Base-by-base conservation (phyloP, 2,329 filamentous ascomycete species). In the Stagonosporopsis vannaccii region DNA sequence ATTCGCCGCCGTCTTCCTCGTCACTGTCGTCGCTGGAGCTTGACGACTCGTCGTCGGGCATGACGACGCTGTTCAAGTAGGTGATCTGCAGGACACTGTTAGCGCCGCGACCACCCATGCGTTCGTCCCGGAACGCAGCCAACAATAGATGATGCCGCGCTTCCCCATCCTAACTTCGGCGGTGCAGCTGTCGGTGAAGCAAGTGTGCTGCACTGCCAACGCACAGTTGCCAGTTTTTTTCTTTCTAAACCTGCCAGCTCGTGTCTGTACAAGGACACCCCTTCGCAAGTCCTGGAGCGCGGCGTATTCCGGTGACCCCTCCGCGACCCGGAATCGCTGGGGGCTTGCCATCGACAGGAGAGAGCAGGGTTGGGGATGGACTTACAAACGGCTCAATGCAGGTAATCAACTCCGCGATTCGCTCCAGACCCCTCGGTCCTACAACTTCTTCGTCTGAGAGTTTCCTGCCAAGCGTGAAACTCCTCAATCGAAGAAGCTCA, bases 331-430 rank as follows among this genome's bases (percentile, higher is more conserved):
- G 23, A 37, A 42, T 36, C 33, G 42, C 30, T 20, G 33, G 26
- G 22, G 53, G 17, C 28, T 30, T 15, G 37, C 26, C 42, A 43
- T 32, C 35, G 26, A 36, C 26, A 39, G 36, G 17, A 26, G 15
- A 30, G 17, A 26, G 15, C 11, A 42, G 42, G 51, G n/a, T 40
- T 32, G 13, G 25, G 17, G 15, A 32, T 51, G 43, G 57, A 85
- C 90, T 89, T 79, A 96, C 92, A 79, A 94, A 96, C 37, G 88
- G 88, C 60, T 87, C 86, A 84, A 97, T 85, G 47, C 85, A 82
- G 28, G 81, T 79, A 62, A 97, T 79, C 20, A 92, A 77, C 35
- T 84, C 81, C 47, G 82, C 80, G 48, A 97, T 82, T 68, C 84
- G 85, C 26, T 87, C 83, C 75, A 92, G 83, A 15, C 85, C 86